A percentile compares a stretch with the other conserved stretches of the same genome.
Conservation (phyloP, 2,329 filamentous ascomycete species). For the Penicillium occitanis region DNA sequence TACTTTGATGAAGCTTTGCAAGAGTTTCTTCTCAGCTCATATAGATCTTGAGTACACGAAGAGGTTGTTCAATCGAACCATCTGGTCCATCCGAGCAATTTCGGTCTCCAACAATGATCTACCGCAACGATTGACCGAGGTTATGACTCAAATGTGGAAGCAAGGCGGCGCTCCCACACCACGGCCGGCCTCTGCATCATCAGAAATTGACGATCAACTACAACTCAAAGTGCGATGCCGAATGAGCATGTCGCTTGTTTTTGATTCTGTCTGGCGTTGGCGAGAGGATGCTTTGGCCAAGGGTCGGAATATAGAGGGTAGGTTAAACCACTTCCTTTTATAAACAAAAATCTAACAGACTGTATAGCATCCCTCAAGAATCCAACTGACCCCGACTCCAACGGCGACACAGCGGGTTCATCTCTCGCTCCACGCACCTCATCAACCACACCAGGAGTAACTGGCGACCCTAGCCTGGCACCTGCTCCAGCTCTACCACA, state of each 20-base stretch:
- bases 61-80: constrained; percentile 58
- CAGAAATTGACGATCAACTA: constrained; percentile 48
- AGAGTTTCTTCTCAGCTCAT: constrained; percentile 61
- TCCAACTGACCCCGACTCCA: constrained; percentile 79
- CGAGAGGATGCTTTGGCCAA: constrained; percentile 65
- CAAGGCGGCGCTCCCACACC: constrained; percentile 40
- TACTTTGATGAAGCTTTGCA: constrained; percentile 64
- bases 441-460: constrained; percentile 39
- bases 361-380: constrained; percentile 69
- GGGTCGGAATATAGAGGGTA: constrained; percentile 71
- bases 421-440: constrained; percentile 43
- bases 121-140: constrained; percentile 63
- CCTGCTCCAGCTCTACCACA: constrained; percentile 38
- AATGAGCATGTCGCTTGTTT: constrained; percentile 67
- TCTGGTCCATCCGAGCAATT: constrained; percentile 59
- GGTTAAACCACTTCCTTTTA: constrained; percentile 30
- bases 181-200: constrained; percentile 29
- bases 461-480: constrained; percentile 47
- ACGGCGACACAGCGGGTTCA: constrained; percentile 68
- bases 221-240: constrained; percentile 65
- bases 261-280: constrained; percentile 68
- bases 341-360: not conserved
- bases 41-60: constrained; percentile 58
- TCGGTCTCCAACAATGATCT: constrained; percentile 64
- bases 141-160: constrained; percentile 66